These are phyloP conservation scores for Jackrogersella multiformis DNA, from an alignment of 495 filamentous ascomycete species.

Conservation along the genomic window DNA sequence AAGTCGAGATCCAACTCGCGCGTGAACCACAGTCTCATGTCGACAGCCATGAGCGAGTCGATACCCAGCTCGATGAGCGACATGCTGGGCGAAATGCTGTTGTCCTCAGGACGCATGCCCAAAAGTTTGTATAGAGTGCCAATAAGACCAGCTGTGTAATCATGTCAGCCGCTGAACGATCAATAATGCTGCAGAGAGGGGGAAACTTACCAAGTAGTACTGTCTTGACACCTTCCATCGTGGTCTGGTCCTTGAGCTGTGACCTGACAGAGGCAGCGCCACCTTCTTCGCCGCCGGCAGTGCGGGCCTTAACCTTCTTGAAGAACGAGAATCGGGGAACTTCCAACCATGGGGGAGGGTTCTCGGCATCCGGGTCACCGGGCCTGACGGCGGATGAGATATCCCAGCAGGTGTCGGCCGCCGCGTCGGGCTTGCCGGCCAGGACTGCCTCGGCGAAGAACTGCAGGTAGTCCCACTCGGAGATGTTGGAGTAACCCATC, in stretches of 20 bases:
- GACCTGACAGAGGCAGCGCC: constrained; percentile 3
- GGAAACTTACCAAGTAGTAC: constrained; percentile 10
- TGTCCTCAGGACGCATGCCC: constrained; percentile 8
- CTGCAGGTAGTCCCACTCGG: constrained; percentile 32
- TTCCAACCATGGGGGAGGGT: constrained; percentile 11
- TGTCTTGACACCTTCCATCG: constrained; percentile 7
- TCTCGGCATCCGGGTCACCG: constrained; percentile 9
- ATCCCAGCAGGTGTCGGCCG: constrained; percentile 9
- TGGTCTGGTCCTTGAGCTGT: constrained; percentile 7
- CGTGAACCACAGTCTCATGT: constrained; percentile 53
- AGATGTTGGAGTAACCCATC: constrained; percentile 32
- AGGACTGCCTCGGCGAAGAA: constrained; percentile 36
- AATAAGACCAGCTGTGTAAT: constrained; percentile 5
- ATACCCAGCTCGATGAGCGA: constrained; percentile 47
- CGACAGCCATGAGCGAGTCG: constrained; percentile 57
- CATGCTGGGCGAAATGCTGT: constrained; percentile 9
- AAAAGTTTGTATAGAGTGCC: constrained; percentile 11
- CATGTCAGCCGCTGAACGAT: background rate
- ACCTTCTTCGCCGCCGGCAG: constrained; percentile 4
- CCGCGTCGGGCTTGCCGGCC: constrained; percentile 16
- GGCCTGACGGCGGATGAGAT: constrained; percentile 10
- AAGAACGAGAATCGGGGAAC: constrained; percentile 11
- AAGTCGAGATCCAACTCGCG: constrained; percentile 52
- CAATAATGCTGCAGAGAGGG: background rate
- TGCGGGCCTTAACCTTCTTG: constrained; percentile 9